These are phyloP conservation scores for Talaromyces ruber DNA, from an alignment of 495 filamentous ascomycete species.

Conservation along the genomic window DNA sequence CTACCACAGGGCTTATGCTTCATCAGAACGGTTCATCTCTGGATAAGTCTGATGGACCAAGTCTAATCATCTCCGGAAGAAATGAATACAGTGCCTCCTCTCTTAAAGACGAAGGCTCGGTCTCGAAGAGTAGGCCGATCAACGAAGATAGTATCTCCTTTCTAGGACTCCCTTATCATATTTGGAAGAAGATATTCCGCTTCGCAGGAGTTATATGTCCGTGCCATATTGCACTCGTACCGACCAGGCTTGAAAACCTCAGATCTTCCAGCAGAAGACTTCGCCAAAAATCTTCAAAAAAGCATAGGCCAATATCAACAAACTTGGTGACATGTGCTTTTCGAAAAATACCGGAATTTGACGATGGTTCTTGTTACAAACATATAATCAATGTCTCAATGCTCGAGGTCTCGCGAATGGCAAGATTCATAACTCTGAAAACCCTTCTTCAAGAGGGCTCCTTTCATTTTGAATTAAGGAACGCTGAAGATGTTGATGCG, in stretches of 20 bases:
- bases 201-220: neutral
- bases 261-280: neutral
- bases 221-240: neutral
- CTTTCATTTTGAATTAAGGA: neutral
- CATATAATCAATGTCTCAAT: neutral
- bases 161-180: neutral
- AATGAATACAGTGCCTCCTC: neutral
- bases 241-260: too few species aligned
- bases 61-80: neutral
- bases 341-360: neutral
- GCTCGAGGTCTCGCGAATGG: neutral
- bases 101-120: neutral
- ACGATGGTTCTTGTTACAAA: neutral
- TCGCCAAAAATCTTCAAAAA: neutral
- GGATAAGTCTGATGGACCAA: neutral
- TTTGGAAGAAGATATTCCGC: slow-evolving; percentile 3
- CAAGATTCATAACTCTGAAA: neutral
- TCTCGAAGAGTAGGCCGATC: neutral
- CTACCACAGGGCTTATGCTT: neutral
- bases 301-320: neutral
- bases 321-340: neutral
- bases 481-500: neutral
- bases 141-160: neutral
- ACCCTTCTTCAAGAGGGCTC: neutral
- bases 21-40: neutral